Percentiles rank a stretch among this genome's conserved stretches.
These are phyloP conservation scores for Holtermannia corniformis DNA, from an alignment of 768 basidiomycete genomes.

Conservation along the genomic window DNA sequence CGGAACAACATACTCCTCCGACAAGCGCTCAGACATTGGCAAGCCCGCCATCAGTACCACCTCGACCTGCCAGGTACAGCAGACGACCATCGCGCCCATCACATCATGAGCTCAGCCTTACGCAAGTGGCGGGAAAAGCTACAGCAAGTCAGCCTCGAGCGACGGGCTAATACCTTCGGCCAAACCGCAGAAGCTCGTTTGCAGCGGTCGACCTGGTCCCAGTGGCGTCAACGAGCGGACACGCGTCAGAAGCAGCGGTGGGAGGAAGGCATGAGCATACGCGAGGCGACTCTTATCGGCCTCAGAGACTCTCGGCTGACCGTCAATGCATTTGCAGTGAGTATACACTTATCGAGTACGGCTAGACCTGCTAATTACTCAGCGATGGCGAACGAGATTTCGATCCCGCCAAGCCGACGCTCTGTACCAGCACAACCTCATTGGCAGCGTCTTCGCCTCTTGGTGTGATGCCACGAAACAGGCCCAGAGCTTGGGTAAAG, in stretches of 20 bases:
- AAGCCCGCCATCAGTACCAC: constrained; percentile 5
- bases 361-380: not conserved
- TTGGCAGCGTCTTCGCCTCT: not conserved
- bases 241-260: constrained; percentile 13
- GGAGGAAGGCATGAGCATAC: constrained; percentile 17
- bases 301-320: constrained; percentile 1
- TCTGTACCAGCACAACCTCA: not conserved
- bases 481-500: not conserved
- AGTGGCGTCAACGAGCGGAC: constrained; percentile 12
- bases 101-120: not conserved
- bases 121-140: constrained; percentile 11
- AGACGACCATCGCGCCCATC: not conserved
- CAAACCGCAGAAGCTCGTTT: not conserved
- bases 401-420: not conserved
- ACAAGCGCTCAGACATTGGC: constrained; percentile 24
- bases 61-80: constrained; percentile 15
- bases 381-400: constrained; percentile 9
- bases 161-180: not conserved
- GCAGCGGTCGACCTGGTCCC: constrained; percentile 2
- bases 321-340: constrained; percentile 8
- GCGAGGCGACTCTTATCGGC: constrained; percentile 12
- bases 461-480: constrained; percentile 2
- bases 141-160: constrained; percentile 5
- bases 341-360: not conserved
- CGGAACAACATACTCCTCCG: constrained; percentile 25